These are phyloP conservation scores for Ogataea philodendri DNA, from an alignment of 805 yeast species.

Conservation along the genomic window DNA sequence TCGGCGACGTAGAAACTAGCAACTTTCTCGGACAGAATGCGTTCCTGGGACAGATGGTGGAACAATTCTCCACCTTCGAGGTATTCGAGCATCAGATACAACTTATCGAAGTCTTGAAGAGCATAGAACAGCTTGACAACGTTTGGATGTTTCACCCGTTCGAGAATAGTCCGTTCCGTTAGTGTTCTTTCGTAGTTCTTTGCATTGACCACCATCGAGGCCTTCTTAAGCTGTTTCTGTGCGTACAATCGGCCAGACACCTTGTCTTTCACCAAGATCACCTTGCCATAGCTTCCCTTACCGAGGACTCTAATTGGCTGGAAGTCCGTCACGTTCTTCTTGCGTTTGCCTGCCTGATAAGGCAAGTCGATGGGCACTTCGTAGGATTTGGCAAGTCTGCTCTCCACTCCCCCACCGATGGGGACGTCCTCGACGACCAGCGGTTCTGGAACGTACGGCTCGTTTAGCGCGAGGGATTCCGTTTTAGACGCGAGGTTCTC, in stretches of 20 bases:
- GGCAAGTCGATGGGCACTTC: conserved; percentile 18
- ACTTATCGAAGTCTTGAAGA: conserved; percentile 73
- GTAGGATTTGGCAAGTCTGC: conserved; percentile 34
- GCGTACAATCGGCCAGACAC: conserved; percentile 69
- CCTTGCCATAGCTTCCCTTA: conserved; percentile 87
- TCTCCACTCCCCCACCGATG: conserved; percentile 4
- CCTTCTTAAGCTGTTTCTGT: conserved; percentile 81
- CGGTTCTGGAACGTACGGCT: conserved; percentile 3
- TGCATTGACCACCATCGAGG: conserved; percentile 62
- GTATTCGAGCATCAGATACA: conserved; percentile 74
- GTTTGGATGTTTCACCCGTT: conserved; percentile 71
- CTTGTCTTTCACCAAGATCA: conserved; percentile 67
- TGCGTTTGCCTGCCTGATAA: conserved; percentile 24
- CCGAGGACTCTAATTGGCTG: conserved; percentile 77
- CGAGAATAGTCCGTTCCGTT: conserved; percentile 73
- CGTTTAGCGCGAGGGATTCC: conserved; percentile 6
- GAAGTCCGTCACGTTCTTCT: conserved; percentile 51
- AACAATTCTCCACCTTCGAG: conserved; percentile 88
- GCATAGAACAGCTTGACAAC: conserved; percentile 82
- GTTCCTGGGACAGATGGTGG: conserved; percentile 52
- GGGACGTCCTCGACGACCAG: conserved; percentile 1
- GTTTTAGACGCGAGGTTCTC: conserved; percentile 20
- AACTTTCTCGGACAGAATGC: conserved; percentile 55
- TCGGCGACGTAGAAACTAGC: conserved; percentile 81
- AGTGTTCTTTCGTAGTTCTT: conserved; percentile 71